Evolutionary conservation across 805 yeast species (phyloP), one percentile per base, ranked within the genome.

Genomic region (Yarrowia bubula): DNA sequence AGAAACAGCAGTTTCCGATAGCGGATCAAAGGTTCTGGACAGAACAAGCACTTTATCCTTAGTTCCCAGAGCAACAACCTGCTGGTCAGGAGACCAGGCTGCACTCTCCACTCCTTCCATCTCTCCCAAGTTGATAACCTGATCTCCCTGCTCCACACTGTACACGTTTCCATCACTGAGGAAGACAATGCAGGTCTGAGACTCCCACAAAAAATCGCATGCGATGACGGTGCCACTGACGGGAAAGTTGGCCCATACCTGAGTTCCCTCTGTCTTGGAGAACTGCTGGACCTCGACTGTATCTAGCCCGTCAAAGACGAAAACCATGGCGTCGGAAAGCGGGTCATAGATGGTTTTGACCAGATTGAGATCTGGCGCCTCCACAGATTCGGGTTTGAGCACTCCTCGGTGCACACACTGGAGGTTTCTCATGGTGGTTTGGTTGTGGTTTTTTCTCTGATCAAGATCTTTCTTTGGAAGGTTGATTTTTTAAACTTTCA

Each of bases 71-170:
- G 87, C 85, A 62, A 93, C 77, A 0, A 92, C 83, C 74, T 95
- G 98, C 71, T 92, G 97, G 73, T 95, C 98, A 6, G 88, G 88
- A 11, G 96, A 87, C 98, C 98, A 95, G 18, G 76, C 70, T 0
- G 97, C 92, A 15, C 90, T 86, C 48, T 75, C 71, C 14, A 93
- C 77, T 0, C 92, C 93, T 38, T 81, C 83, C 71, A 84, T 83
- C 13, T 83, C 81, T 67, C 83, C 84, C 72, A 88, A 87, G 22
- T 84, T 82, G 3, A 89, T 89, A 10, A 84, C 79, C 51, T 57
- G 47, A 15, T 43, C 50, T 35, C 51, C 64, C 28, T 43, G 51
- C 41, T 43, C 50, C 22, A 85, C 77, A 44, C 69, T 69, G 44
- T 83, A 73, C 10, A 93, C 84, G 72, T 92, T 97, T 69, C 98